phyloP scores from a whole-genome alignment of 2,329 filamentous ascomycete genomes.

The Alternaria ventricosa region DNA sequence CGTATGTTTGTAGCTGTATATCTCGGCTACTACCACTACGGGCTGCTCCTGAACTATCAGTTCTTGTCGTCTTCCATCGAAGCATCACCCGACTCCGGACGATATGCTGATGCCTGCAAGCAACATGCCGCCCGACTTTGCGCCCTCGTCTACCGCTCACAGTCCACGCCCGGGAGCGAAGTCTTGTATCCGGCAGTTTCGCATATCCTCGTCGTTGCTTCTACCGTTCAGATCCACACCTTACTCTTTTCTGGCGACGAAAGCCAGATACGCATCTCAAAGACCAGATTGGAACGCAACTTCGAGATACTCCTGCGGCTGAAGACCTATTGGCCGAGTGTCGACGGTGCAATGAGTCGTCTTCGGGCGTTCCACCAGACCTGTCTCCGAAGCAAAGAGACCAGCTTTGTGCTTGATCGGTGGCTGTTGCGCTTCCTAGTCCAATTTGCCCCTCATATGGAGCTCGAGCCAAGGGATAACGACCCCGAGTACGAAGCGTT shows the following conservation, averaged over 20 bases:
- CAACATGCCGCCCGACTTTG: constrained; percentile 31
- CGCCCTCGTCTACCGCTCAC: constrained; percentile 30
- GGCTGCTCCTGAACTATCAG: constrained; percentile 32
- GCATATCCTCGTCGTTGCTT: constrained; percentile 32
- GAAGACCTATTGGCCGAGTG: constrained; percentile 32
- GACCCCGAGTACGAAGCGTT: constrained; percentile 33
- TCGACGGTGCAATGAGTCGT: constrained; percentile 34
- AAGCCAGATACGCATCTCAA: constrained; percentile 27
- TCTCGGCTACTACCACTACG: constrained; percentile 34
- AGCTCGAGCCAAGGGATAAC: constrained; percentile 34
- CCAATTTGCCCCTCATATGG: constrained; percentile 35
- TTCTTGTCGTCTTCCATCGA: constrained; percentile 26
- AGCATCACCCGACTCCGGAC: constrained; percentile 13
- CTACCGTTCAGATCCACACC: constrained; percentile 32
- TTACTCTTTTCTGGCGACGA: constrained; percentile 30
- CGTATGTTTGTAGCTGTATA: constrained; percentile 33
- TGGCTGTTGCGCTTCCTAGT: constrained; percentile 34
- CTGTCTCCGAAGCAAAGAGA: constrained; percentile 33
- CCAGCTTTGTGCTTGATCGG: constrained; percentile 32
- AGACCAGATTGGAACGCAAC: constrained; percentile 31
- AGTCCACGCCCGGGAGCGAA: constrained; percentile 25
- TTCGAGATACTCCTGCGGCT: constrained; percentile 30
- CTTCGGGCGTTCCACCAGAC: constrained; percentile 34
- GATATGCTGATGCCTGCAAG: constrained; percentile 31
- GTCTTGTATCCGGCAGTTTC: constrained; percentile 32